Evolutionary conservation across 345 rosid species (phyloP).

Genomic region (Hibiscus trionum): DNA sequence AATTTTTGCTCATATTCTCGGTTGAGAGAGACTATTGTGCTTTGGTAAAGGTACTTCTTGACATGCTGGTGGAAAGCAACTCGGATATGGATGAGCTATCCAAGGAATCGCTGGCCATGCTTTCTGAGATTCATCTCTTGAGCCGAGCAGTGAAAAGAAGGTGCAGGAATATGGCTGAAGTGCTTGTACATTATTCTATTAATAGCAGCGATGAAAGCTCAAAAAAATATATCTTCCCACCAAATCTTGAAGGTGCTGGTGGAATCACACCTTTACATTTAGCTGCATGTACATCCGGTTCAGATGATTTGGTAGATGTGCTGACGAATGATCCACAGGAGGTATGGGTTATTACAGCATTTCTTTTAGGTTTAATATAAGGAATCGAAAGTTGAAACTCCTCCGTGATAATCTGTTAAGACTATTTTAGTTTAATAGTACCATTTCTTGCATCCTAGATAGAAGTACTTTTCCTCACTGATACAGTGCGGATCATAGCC

Average conservation of each 20-base stretch:
- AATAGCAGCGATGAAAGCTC: constrained; percentile 18
- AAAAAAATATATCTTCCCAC: constrained; percentile 44
- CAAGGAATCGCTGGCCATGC: constrained; percentile 42
- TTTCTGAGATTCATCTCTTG: constrained; percentile 60
- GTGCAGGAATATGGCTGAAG: constrained; percentile 55
- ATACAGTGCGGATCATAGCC: not conserved
- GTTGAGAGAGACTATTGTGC: constrained; percentile 69
- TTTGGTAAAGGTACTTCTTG: constrained; percentile 52
- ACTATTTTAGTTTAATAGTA: not conserved
- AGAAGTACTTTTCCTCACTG: not conserved
- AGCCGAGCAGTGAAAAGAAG: constrained; percentile 70
- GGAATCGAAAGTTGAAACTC: not conserved
- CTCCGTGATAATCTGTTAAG: not conserved
- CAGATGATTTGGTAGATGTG: constrained; percentile 56
- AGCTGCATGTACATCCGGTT: constrained; percentile 68
- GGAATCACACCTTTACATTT: constrained; percentile 80
- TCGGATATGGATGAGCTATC: constrained; percentile 31
- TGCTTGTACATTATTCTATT: constrained; percentile 47
- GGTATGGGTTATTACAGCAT: constrained; percentile 29
- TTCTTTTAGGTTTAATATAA: not conserved
- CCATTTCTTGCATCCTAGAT: not conserved
- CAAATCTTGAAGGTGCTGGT: constrained; percentile 61
- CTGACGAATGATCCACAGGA: constrained; percentile 80
- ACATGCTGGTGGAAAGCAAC: constrained; percentile 53
- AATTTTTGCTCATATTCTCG: constrained; percentile 58